phyloP scores from a whole-genome alignment of 306 rosid species.

The Cicer bijugum region DNA sequence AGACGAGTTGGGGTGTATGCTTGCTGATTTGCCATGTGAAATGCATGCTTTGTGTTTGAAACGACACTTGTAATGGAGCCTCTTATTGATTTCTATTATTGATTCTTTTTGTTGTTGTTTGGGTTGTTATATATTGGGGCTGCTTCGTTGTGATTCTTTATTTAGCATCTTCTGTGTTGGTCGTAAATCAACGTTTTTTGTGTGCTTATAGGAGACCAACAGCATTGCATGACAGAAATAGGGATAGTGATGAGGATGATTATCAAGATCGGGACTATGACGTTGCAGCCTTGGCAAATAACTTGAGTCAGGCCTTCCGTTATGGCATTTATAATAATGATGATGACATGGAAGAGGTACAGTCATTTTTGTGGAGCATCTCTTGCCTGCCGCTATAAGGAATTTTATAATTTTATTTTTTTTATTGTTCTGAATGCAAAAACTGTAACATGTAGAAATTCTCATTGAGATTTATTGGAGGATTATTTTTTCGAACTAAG shows the following conservation, averaged over 20 bases:
- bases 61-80: too few relatives aligned
- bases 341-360: slow-evolving; percentile 90
- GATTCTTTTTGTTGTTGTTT: slow-evolving; percentile 1
- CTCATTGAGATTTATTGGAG: slow-evolving; percentile 14
- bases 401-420: slow-evolving; percentile 22
- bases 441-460: slow-evolving; percentile 22
- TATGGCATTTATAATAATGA: slow-evolving; percentile 88
- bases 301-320: slow-evolving; percentile 94
- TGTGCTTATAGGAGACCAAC: slow-evolving; percentile 79
- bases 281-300: slow-evolving; percentile 96
- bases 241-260: slow-evolving; percentile 98
- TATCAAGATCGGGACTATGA: slow-evolving; percentile 96
- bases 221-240: slow-evolving; percentile 81
- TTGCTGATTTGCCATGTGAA: background rate
- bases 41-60: background rate
- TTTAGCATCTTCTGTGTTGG: slow-evolving; percentile 19
- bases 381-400: slow-evolving; percentile 22
- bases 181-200: slow-evolving; percentile 20
- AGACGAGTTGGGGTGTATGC: background rate
- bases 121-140: slow-evolving; percentile 20
- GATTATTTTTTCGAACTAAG: slow-evolving; percentile 2
- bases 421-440: slow-evolving; percentile 2
- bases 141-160: slow-evolving; percentile 17
- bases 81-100: background rate
- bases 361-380: slow-evolving; percentile 16